Base-by-base conservation (phyloP, 2,329 filamentous ascomycete species). In the Penicillium nordicum region DNA sequence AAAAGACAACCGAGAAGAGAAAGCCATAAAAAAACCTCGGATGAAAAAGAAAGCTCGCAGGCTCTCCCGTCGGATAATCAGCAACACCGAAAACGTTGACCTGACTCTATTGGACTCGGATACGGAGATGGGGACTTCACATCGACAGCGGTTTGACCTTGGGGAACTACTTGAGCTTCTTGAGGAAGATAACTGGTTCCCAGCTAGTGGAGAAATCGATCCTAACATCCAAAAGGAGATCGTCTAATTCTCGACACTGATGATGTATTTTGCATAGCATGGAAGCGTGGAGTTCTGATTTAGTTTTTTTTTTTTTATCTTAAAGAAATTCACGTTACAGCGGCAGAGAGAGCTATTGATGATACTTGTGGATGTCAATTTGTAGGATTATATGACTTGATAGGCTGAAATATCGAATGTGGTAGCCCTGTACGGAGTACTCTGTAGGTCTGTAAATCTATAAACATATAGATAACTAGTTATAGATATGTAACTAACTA, bases 161-260 rank as follows among this genome's bases (percentile, higher is more conserved):
- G 55, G 55, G 18, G 49, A 51, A 14, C 43, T 63, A 7, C 44
- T 62, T 25, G 63, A 68, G 50, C 48, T 51, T 43, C 45, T 69
- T 2, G 68, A 70, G 44, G 72, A 76, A 21, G 73, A 76, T 48
- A 66, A 69, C 52, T 76, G 74, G 74, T 76, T 72, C 67, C 74
- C 72, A 16, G 63, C 63, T n/a, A 72, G 67, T 52, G 55, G 63
- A 10, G 48, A 59, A 25, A 63, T 74, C 10, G 65, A 74, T 50
- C 63, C 72, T 0, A 74, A 74, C 42, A 61, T 71, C 30, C 45
- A 57, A 41, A 11, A 58, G 18, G 53, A 56, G 32, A 55, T 66
- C 25, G 55, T 53, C 18, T 58, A 51, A 42, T 30, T 25, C 18
- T 48, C 25, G 6, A 34, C 14, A 34, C 12, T 30, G 11, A 25